Percentiles rank a stretch among this genome's conserved stretches.
These are phyloP conservation scores for Drosera capensis DNA, from an alignment of 148 eudicot genomes.

Conservation along the genomic window DNA sequence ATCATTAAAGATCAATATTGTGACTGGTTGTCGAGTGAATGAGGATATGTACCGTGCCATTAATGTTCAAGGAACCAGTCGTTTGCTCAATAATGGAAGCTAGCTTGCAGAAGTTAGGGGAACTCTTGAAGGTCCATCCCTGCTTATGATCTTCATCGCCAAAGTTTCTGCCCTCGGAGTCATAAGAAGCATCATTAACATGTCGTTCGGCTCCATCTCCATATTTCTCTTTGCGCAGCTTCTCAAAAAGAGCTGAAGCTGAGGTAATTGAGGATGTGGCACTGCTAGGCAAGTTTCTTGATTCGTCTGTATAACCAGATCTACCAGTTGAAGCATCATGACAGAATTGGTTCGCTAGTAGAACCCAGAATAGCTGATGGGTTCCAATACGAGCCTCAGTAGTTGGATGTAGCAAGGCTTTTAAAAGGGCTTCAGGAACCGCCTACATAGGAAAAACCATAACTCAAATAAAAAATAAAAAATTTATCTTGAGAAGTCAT, in stretches of 20 bases:
- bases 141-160: constrained; percentile 51
- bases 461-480: neutral
- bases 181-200: constrained; percentile 29
- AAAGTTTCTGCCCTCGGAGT: constrained; percentile 24
- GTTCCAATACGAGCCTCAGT: constrained; percentile 72
- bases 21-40: no score
- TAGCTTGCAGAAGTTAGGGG: constrained; percentile 51
- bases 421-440: constrained; percentile 81
- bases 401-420: constrained; percentile 74
- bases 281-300: constrained; percentile 44
- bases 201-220: constrained; percentile 19
- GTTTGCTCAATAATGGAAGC: constrained; percentile 55
- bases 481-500: neutral
- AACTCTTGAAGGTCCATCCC: constrained; percentile 37
- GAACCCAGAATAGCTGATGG: constrained; percentile 65
- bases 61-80: constrained; percentile 32
- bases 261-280: constrained; percentile 54
- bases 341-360: constrained; percentile 31
- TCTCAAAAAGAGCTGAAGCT: constrained; percentile 64
- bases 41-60: no score
- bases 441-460: constrained; percentile 26
- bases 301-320: constrained; percentile 16
- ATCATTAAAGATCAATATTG: no score
- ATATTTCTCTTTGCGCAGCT: constrained; percentile 57
- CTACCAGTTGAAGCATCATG: constrained; percentile 18